A percentile compares a stretch with the other conserved stretches of the same genome.
Conservation (phyloP, 169 alveolate genomes). For the Perkinsus marinus region DNA sequence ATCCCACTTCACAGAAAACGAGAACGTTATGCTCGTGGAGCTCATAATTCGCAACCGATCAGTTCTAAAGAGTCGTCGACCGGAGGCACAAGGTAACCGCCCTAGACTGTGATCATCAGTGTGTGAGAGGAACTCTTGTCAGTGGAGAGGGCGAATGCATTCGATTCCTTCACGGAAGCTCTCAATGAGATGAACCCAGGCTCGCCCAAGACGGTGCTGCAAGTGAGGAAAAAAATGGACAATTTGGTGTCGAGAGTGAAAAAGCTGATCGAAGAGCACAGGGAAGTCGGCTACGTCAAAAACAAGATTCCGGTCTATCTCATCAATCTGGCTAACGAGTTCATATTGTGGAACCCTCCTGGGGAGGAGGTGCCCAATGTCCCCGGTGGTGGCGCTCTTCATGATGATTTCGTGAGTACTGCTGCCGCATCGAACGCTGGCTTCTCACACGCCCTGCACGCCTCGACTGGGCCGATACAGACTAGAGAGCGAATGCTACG, state of each 20-base stretch:
- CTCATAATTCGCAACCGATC: background rate
- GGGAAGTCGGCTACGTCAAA: background rate
- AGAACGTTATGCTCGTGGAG: background rate
- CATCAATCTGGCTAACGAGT: background rate
- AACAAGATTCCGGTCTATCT: background rate
- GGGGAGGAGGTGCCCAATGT: background rate
- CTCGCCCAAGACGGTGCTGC: background rate
- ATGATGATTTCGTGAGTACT: background rate
- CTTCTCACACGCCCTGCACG: background rate
- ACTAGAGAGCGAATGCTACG: background rate
- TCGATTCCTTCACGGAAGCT: background rate
- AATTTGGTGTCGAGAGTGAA: background rate
- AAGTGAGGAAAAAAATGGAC: background rate
- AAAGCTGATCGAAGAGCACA: background rate
- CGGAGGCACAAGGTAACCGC: background rate
- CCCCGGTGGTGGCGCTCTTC: background rate
- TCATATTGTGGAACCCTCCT: background rate
- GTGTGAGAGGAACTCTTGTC: background rate
- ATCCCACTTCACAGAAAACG: background rate
- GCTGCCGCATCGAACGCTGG: background rate
- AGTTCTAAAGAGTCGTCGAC: background rate
- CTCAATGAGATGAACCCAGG: background rate
- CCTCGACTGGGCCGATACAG: background rate
- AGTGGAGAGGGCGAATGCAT: background rate
- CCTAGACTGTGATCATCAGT: background rate